These are phyloP conservation scores for Chalciporus piperatus DNA, from an alignment of 768 basidiomycete genomes.

Conservation along the genomic window DNA sequence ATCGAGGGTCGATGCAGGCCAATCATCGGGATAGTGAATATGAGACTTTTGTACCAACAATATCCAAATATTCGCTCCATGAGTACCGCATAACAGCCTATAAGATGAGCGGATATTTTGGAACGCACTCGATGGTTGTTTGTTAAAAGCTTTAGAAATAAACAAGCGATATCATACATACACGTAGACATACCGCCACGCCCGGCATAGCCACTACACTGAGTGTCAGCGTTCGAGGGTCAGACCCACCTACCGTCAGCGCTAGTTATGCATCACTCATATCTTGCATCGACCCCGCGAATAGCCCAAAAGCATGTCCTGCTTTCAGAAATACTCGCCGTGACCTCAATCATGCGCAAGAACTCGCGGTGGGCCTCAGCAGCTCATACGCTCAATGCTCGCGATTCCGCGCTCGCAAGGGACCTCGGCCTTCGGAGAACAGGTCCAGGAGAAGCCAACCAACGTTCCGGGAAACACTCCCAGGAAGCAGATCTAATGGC, in stretches of 20 bases:
- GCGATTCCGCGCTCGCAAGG: slow-evolving; percentile 67
- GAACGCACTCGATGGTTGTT: slow-evolving; percentile 14
- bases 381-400: slow-evolving; percentile 55
- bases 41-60: slow-evolving; percentile 11
- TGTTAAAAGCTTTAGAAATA: slow-evolving; percentile 24
- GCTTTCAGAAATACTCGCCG: slow-evolving; percentile 85
- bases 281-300: slow-evolving; percentile 10
- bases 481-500: slow-evolving; percentile 85
- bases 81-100: background rate
- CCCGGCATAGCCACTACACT: background rate
- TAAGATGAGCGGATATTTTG: background rate
- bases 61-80: slow-evolving; percentile 5
- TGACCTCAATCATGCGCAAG: slow-evolving; percentile 94
- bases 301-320: slow-evolving; percentile 76
- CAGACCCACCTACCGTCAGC: background rate
- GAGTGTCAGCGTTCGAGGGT: background rate
- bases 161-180: slow-evolving; percentile 20
- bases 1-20: slow-evolving; percentile 44
- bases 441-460: slow-evolving; percentile 41
- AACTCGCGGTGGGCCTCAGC: slow-evolving; percentile 94
- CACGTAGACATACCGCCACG: background rate
- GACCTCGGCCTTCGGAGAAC: slow-evolving; percentile 72
- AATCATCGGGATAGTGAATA: slow-evolving; percentile 36
- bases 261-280: slow-evolving; percentile 16
- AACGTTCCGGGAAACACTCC: slow-evolving; percentile 47